A percentile compares a stretch with the other conserved stretches of the same genome.
These are phyloP conservation scores for Pterulicium gracile DNA, from an alignment of 1,284 basidiomycete species.

Conservation along the genomic window DNA sequence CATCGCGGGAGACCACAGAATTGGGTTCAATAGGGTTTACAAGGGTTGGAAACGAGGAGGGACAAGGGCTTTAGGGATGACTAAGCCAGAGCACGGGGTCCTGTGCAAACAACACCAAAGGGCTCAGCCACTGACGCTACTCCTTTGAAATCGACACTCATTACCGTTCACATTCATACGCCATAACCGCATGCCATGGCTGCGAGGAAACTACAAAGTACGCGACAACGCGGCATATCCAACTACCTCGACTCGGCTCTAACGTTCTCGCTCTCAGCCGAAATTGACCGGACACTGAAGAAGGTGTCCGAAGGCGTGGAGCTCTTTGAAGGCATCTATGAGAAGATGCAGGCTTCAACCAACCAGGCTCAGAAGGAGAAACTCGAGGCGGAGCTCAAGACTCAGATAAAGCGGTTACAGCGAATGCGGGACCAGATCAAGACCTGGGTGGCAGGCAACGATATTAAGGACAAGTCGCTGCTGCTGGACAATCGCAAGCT, in stretches of 20 bases:
- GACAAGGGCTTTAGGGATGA: too few species aligned
- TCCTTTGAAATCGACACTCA: constrained; percentile 1
- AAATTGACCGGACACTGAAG: constrained; percentile 95
- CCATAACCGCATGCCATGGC: constrained; percentile 45
- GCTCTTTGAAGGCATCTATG: constrained; percentile 90
- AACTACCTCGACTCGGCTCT: constrained; percentile 5
- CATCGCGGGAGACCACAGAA: too few species aligned
- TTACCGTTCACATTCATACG: constrained; percentile 9
- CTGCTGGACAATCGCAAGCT: constrained; percentile 90
- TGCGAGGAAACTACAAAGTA: constrained; percentile 74
- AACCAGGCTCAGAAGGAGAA: constrained; percentile 98
- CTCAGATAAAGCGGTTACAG: constrained; percentile 99
- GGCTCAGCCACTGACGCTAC: background rate
- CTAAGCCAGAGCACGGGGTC: too few species aligned
- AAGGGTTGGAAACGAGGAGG: too few species aligned
- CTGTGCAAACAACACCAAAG: background rate
- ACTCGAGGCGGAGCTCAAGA: constrained; percentile 89
- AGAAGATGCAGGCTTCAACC: constrained; percentile 90
- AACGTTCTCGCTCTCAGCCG: constrained; percentile 41
- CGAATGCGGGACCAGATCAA: constrained; percentile 98
- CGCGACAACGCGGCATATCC: constrained; percentile 13
- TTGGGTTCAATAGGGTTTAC: too few species aligned
- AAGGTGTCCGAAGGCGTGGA: constrained; percentile 91
- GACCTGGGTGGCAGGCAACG: constrained; percentile 95
- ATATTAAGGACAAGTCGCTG: constrained; percentile 98